A percentile compares a stretch with the other conserved stretches of the same genome.
Evolutionary conservation across 345 rosid genomes (phyloP).

Genomic region (Brassica cretica): DNA sequence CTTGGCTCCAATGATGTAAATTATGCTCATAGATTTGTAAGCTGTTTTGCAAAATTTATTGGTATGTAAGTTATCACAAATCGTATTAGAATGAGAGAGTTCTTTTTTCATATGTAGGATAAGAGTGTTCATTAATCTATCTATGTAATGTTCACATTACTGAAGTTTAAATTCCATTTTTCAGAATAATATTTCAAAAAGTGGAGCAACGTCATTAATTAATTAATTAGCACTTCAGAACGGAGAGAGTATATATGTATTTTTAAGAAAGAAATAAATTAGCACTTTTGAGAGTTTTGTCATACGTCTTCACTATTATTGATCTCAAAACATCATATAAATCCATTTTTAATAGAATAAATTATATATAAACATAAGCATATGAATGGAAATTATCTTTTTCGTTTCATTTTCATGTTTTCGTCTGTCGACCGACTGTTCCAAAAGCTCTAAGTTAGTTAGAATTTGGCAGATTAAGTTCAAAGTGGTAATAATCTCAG

Average conservation of each 20-base stretch:
- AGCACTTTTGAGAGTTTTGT: neutral
- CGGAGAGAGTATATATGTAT: neutral
- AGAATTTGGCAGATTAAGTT: constrained; percentile 1
- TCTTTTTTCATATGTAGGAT: neutral
- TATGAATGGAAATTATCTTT: neutral
- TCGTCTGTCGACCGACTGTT: neutral
- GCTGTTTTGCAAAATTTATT: constrained; percentile 12
- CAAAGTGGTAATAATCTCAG: constrained; percentile 29
- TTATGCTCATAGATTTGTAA: constrained; percentile 1
- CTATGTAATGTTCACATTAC: constrained; percentile 3
- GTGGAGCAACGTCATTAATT: neutral
- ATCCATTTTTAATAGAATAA: neutral
- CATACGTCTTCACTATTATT: neutral
- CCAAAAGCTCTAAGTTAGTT: neutral
- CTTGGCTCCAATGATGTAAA: constrained; percentile 22
- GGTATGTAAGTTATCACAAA: neutral
- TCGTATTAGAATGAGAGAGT: neutral
- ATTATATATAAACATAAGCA: neutral
- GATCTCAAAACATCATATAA: neutral
- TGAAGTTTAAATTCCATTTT: neutral
- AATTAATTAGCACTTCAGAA: neutral
- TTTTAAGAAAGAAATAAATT: neutral
- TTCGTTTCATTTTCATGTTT: neutral
- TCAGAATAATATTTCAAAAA: neutral
- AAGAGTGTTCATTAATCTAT: neutral